phyloP scores from a whole-genome alignment of 1,139 yeast genomes.

The Candida glucosophila region DNA sequence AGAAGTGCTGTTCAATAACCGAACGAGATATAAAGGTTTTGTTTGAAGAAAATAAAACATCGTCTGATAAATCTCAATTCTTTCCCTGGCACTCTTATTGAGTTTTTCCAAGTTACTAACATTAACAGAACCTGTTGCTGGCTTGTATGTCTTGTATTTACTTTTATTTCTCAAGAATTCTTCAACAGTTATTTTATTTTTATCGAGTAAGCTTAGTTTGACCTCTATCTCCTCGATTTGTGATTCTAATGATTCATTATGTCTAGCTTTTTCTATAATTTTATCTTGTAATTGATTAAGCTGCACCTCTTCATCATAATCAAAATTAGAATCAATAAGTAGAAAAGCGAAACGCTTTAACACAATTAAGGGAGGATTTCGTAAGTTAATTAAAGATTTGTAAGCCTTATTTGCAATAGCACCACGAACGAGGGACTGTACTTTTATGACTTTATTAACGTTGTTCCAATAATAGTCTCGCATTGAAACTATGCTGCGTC shows the following conservation, averaged over 20 bases:
- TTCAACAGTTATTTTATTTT: conserved; percentile 72
- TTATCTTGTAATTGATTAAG: conserved; percentile 61
- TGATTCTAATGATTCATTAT: conserved; percentile 61
- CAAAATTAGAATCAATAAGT: conserved; percentile 65
- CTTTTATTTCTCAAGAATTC: conserved; percentile 57
- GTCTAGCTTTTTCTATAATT: conserved; percentile 53
- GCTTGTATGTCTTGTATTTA: conserved; percentile 18
- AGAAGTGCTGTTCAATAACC: conserved; percentile 24
- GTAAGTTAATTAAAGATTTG: conserved; percentile 55
- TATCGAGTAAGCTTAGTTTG: conserved; percentile 69
- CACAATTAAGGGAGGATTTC: conserved; percentile 71
- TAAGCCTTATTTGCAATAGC: conserved; percentile 67
- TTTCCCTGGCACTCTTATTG: conserved; percentile 28
- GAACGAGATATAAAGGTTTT: conserved; percentile 65
- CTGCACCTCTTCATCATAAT: conserved; percentile 68
- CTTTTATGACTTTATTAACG: conserved; percentile 48
- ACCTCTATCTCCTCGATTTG: conserved; percentile 76
- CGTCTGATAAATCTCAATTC: conserved; percentile 63
- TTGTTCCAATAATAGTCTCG: conserved; percentile 48
- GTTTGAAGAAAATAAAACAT: conserved; percentile 80
- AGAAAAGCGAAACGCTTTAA: conserved; percentile 72
- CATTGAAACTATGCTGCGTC: conserved; percentile 24
- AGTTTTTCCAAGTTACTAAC: conserved; percentile 18
- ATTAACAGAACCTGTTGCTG: conserved; percentile 8
- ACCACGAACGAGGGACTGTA: conserved; percentile 71